Percentiles rank a stretch among this genome's conserved stretches.
Conservation (phyloP, 225 moss, liverwort and hornwort genomes). For the Asterella californica region DNA sequence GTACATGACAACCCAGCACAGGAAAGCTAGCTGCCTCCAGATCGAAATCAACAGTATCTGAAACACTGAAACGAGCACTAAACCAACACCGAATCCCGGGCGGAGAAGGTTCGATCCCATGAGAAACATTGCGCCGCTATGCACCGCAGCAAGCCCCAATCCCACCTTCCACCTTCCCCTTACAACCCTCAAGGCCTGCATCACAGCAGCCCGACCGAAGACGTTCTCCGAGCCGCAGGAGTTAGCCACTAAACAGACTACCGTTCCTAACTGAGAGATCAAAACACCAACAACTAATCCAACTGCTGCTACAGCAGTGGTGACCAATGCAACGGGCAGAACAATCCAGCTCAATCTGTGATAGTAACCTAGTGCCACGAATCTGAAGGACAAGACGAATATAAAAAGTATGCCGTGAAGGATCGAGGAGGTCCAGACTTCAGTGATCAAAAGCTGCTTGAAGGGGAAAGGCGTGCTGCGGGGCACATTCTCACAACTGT, state of each 20-base stretch:
- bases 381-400: neutral
- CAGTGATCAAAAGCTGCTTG: neutral
- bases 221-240: neutral
- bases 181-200: neutral
- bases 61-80: neutral
- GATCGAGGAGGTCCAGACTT: neutral
- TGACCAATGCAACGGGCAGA: neutral
- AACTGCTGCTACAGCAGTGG: neutral
- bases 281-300: neutral
- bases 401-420: neutral
- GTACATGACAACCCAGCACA: conserved; percentile 2
- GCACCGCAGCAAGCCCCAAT: neutral
- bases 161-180: conserved; percentile 3
- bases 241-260: neutral
- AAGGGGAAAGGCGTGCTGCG: neutral
- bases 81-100: neutral
- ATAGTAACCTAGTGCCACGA: neutral
- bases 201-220: neutral
- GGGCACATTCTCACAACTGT: neutral
- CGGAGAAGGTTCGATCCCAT: conserved; percentile 13
- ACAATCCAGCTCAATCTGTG: neutral
- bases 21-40: neutral
- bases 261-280: neutral
- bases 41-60: neutral
- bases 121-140: neutral